Conservation (phyloP, 257 asterid genomes). For the Petunia secreta region DNA sequence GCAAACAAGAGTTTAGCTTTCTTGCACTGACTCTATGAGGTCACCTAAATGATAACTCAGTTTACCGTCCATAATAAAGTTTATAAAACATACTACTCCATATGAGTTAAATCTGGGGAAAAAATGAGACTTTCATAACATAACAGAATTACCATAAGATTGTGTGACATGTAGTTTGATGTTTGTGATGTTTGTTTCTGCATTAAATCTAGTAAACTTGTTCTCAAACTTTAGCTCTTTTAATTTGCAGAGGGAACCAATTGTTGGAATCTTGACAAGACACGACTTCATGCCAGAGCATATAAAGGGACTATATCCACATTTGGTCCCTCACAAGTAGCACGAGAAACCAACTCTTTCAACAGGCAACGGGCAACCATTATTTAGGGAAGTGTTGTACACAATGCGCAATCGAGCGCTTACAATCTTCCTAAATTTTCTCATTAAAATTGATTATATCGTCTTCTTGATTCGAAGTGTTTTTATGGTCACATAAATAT, state of each 20-base stretch:
- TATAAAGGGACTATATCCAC: constrained; percentile 72
- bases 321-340: constrained; percentile 49
- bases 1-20: too few species aligned
- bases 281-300: constrained; percentile 87
- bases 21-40: too few species aligned
- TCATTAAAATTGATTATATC: neutral
- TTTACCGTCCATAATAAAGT: too few species aligned
- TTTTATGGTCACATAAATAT: neutral
- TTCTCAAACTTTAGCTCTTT: constrained; percentile 25
- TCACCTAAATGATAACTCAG: too few species aligned
- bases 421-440: constrained; percentile 15
- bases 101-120: neutral
- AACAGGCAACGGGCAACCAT: neutral
- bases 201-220: neutral
- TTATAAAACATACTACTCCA: too few species aligned
- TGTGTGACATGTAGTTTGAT: neutral
- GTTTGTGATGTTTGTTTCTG: neutral
- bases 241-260: constrained; percentile 70
- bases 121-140: neutral
- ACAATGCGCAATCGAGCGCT: constrained; percentile 22
- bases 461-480: neutral
- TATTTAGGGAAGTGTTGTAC: constrained; percentile 5
- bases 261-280: constrained; percentile 77
- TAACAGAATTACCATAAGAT: neutral
- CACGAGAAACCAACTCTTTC: neutral